These are phyloP conservation scores for Apiospora arundinis DNA, from an alignment of 2,329 filamentous ascomycete genomes.

Conservation along the genomic window DNA sequence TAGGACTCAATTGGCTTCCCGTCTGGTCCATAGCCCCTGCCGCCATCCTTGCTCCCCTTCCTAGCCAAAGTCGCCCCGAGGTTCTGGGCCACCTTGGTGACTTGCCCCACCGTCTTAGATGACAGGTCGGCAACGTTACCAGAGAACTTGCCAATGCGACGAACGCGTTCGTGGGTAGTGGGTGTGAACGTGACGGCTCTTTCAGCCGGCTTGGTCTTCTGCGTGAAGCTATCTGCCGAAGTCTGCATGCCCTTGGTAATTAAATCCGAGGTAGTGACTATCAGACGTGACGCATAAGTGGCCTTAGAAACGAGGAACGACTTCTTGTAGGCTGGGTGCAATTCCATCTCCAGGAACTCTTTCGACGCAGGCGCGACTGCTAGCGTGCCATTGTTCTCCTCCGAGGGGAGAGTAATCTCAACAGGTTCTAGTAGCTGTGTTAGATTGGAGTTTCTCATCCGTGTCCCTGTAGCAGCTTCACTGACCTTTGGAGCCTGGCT, in stretches of 20 bases:
- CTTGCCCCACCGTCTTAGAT: conserved; percentile 84
- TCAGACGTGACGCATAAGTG: conserved; percentile 84
- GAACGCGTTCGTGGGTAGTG: conserved; percentile 81
- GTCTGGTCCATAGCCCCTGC: conserved; percentile 71
- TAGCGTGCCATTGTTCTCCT: conserved; percentile 66
- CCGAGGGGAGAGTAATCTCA: conserved; percentile 74
- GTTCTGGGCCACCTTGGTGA: conserved; percentile 86
- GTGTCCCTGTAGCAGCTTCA: conserved; percentile 16
- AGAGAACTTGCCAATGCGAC: conserved; percentile 89
- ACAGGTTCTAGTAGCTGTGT: conserved; percentile 68
- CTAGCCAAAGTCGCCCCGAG: conserved; percentile 77
- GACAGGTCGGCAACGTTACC: conserved; percentile 79
- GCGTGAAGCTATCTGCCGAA: conserved; percentile 81
- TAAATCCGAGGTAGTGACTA: conserved; percentile 85
- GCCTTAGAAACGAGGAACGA: conserved; percentile 88
- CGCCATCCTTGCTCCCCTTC: conserved; percentile 55
- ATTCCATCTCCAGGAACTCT: conserved; percentile 76
- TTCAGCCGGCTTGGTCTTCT: conserved; percentile 76
- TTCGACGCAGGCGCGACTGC: conserved; percentile 70
- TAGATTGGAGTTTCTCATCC: not conserved
- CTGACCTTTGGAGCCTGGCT: conserved; percentile 90
- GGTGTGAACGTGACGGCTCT: conserved; percentile 90
- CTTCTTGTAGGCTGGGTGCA: conserved; percentile 91
- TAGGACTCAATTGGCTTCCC: conserved; percentile 70
- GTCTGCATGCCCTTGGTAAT: conserved; percentile 78